phyloP scores from a whole-genome alignment of 1,284 basidiomycete genomes.

The Pascua guehoae region DNA sequence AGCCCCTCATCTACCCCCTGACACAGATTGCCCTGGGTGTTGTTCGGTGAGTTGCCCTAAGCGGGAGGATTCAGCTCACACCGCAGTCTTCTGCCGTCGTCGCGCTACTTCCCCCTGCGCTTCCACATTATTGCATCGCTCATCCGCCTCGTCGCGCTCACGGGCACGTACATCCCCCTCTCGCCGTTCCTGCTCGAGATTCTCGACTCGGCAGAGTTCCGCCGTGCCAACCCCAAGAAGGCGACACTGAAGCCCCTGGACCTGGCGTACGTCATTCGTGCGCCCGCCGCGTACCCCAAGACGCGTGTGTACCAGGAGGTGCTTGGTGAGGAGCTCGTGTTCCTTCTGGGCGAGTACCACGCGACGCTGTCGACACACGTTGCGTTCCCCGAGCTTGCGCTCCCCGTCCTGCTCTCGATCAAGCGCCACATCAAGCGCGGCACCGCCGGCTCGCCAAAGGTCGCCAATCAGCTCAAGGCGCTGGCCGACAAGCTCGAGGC shows the following conservation, averaged over 20 bases:
- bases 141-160: conserved; percentile 68
- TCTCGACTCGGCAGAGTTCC: conserved; percentile 70
- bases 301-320: conserved; percentile 83
- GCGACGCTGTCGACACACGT: conserved; percentile 64
- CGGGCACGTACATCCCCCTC: conserved; percentile 82
- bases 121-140: conserved; percentile 71
- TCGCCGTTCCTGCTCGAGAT: conserved; percentile 82
- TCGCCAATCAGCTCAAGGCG: conserved; percentile 58
- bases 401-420: conserved; percentile 75
- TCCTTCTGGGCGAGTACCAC: conserved; percentile 74
- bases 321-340: conserved; percentile 75
- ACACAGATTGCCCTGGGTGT: conserved; percentile 92
- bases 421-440: conserved; percentile 65
- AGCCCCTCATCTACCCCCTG: conserved; percentile 87
- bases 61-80: no score
- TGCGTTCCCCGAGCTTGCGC: conserved; percentile 86
- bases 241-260: conserved; percentile 88
- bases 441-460: conserved; percentile 51
- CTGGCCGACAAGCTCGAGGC: conserved; percentile 81
- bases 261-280: conserved; percentile 79
- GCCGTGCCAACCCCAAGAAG: conserved; percentile 69
- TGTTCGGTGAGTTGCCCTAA: conserved; percentile 53
- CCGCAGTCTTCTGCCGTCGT: conserved; percentile 67
- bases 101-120: conserved; percentile 75
- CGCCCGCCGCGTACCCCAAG: conserved; percentile 81